Evolutionary conservation across 164 flowering plant species (phyloP), one percentile per base, ranked within the genome.

Genomic region (Pachysandra terminalis): DNA sequence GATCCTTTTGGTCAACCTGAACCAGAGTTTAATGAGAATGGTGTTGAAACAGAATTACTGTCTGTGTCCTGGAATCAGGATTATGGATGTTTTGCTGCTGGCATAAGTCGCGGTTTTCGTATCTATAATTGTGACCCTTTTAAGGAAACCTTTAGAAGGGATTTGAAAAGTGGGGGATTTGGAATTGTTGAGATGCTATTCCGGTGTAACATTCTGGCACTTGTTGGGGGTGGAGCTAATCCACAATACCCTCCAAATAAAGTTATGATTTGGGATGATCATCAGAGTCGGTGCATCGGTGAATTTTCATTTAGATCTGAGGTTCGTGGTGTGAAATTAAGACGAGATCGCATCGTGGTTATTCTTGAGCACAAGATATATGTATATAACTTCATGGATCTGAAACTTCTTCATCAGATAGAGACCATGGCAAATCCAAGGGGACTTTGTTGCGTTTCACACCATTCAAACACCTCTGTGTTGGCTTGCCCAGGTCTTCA

Each of bases 21-120:
- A 53, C 57, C 71, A 40, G 83, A 82, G 23, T 60, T 69, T 21
- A 75, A 52, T 64, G 83, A 80, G n/a, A 67, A 41, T 68, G 86
- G 81, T n/a, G n/a, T n/a, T 41, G 84, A 78, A 59, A 45, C 75
- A 19, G 84, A 83, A 59, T 66, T 86, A 28, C 67, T 79, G 22
- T 81, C 80, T n/a, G 83, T 81, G 61, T 79, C 87, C 27, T 86
- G 90, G 90, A 86, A 82, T 76, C 90, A 86, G 77, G 90, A 86
- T 63, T 81, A 72, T 64, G 79, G 82, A 68, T 86, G 87, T 77
- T 82, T 86, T 73, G 82, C 90, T 37, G 87, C 85, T 15, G 90
- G 86, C 23, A 84, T 87, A 21, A 82, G 77, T 64, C 69, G 68
- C 28, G 90, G 90, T 37, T 86, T 86, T 63, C 87, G 85, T 16